These are phyloP conservation scores for Protomyces lactucae-debilis DNA, from an alignment of 1,139 yeast species.

Conservation along the genomic window DNA sequence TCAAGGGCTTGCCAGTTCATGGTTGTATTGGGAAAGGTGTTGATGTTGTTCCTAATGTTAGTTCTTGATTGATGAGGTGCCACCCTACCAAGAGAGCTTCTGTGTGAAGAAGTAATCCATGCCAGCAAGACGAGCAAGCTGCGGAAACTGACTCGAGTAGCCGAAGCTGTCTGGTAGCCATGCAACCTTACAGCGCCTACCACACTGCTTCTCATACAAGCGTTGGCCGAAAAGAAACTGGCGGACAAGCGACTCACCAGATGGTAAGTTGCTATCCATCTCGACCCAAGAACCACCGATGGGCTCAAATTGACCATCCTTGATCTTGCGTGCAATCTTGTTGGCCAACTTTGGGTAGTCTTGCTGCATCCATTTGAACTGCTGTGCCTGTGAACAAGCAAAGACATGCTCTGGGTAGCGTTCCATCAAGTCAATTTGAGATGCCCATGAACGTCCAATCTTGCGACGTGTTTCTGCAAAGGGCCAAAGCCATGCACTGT, in stretches of 20 bases:
- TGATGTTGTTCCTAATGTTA: constrained; percentile 64
- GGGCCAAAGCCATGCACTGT: constrained; percentile 61
- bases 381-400: constrained; percentile 95
- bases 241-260: constrained; percentile 82
- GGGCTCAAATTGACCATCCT: constrained; percentile 73
- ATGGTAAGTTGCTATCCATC: constrained; percentile 89
- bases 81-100: constrained; percentile 82
- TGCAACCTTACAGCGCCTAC: constrained; percentile 63
- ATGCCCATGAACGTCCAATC: constrained; percentile 90
- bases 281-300: constrained; percentile 98
- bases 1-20: constrained; percentile 95
- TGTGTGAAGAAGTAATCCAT: constrained; percentile 84
- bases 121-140: constrained; percentile 77
- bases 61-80: constrained; percentile 95
- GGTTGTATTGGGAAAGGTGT: constrained; percentile 78
- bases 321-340: constrained; percentile 59
- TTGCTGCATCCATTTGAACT: constrained; percentile 79
- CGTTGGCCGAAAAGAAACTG: constrained; percentile 90
- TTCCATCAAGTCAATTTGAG: constrained; percentile 79
- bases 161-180: constrained; percentile 99
- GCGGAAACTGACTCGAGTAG: constrained; percentile 91
- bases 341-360: constrained; percentile 71
- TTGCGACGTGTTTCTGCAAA: constrained; percentile 79
- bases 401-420: constrained; percentile 88
- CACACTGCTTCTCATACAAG: constrained; percentile 73